Evolutionary conservation across 2,329 filamentous ascomycete species (phyloP), one percentile per base, ranked within the genome.

Genomic region (Sclerotinia trifoliorum): DNA sequence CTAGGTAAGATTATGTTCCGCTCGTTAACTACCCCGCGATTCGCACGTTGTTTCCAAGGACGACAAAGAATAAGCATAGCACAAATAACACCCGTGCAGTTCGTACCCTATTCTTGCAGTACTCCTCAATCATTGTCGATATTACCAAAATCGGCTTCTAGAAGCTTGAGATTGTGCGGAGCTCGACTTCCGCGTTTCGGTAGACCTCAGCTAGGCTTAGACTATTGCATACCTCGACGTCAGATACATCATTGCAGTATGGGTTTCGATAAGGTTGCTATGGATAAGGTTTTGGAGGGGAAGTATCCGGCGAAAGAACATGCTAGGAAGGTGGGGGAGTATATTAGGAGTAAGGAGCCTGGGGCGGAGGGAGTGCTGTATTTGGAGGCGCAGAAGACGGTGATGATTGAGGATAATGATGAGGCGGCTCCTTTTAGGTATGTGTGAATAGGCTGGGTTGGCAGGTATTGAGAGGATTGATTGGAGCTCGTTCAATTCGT

Each of bases 321-420:
- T 80, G 93, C 91, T 69, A 86, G 86, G 74, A 89, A 90, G 70
- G 94, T 98, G n/a, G 91, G 89, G 68, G 87, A 92, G 69, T 90
- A 89, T 78, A 89, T 98, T 71, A 84, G 85, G 66, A 82, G 86
- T 70, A 88, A 91, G 77, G 81, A 88, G 52, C 87, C 90, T 44
- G 83, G 86, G 71, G 83, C 83, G 68, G 84, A 82, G 44, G 94
- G 93, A 60, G 84, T 94, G 24, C 84, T 99, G 68, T 99, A 97
- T 78, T 84, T 98, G 57, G 94, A 98, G 82, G 91, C 89, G 66
- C 91, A 94, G 77, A 88, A 90, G 79, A 92, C 89, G 71, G 88
- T 86, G 77, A 83, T 97, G 79, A 86, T 92, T 58, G 94, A 98
- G 80, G 94, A 99, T 79, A 94, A 92, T 77, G 95, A 98, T 79